Percentiles rank a stretch among this genome's conserved stretches.
Conservation (phyloP, 2,329 filamentous ascomycete genomes). For the Cadophora malorum region DNA sequence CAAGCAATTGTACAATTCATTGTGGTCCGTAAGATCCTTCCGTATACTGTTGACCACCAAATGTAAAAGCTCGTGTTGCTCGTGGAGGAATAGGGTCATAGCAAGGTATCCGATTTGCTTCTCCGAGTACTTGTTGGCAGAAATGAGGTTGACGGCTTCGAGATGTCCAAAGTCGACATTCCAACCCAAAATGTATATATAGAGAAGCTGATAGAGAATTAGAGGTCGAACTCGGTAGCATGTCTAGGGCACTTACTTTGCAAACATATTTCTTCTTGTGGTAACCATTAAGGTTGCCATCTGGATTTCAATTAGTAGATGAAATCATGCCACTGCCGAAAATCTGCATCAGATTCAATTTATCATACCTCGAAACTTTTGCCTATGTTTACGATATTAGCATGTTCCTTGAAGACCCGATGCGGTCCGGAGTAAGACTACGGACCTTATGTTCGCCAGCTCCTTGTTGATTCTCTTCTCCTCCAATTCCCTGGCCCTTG, state of each 20-base stretch:
- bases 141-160: slow-evolving; percentile 97
- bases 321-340: not conserved
- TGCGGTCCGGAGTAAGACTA: slow-evolving; percentile 32
- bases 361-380: slow-evolving; percentile 85
- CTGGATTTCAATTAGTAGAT: slow-evolving; percentile 49
- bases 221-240: not conserved
- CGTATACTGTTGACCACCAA: slow-evolving; percentile 98
- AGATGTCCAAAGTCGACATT: slow-evolving; percentile 99
- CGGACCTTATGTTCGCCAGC: slow-evolving; percentile 89
- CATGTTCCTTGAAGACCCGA: slow-evolving; percentile 18
- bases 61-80: slow-evolving; percentile 94
- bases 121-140: slow-evolving; percentile 95
- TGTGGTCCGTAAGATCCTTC: slow-evolving; percentile 92
- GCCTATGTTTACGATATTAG: slow-evolving; percentile 54
- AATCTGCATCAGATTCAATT: not conserved
- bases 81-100: slow-evolving; percentile 95
- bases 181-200: slow-evolving; percentile 99
- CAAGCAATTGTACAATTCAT: slow-evolving; percentile 96
- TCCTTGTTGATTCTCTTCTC: slow-evolving; percentile 99
- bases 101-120: slow-evolving; percentile 99
- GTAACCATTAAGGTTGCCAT: slow-evolving; percentile 91
- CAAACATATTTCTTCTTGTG: slow-evolving; percentile 99
- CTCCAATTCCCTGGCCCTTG: slow-evolving; percentile 90
- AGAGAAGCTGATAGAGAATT: slow-evolving; percentile 66
- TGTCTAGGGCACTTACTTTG: slow-evolving; percentile 66